Evolutionary conservation across 352 stramenopile species (phyloP).

Genomic region (Saprolegnia parasitica): DNA sequence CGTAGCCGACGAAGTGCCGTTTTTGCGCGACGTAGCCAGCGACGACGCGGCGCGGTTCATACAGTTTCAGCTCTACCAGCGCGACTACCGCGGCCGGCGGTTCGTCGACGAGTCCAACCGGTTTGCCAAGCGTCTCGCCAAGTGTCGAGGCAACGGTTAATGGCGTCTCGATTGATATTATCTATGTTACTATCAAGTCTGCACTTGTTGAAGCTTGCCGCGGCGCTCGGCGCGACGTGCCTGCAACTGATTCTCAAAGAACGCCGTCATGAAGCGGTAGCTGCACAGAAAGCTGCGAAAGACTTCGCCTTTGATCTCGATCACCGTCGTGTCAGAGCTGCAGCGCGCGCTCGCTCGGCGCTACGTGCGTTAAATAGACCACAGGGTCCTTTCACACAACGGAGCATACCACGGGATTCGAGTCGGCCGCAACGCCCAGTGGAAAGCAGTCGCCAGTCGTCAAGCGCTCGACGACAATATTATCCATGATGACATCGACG

Average conservation of each 20-base stretch:
- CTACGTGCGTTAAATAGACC: not conserved
- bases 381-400: not conserved
- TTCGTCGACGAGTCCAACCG: not conserved
- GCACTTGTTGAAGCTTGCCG: not conserved
- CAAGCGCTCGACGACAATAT: slow-evolving; percentile 71
- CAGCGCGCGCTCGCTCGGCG: slow-evolving; percentile 70
- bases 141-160: too few species aligned
- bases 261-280: slow-evolving; percentile 77
- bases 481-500: slow-evolving; percentile 63
- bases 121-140: not conserved
- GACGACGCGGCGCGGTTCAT: slow-evolving; percentile 7
- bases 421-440: slow-evolving; percentile 66
- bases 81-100: not conserved
- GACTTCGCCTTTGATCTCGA: slow-evolving; percentile 75
- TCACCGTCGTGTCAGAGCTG: slow-evolving; percentile 56
- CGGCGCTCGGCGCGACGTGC: slow-evolving; percentile 30
- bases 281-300: slow-evolving; percentile 81
- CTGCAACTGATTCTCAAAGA: slow-evolving; percentile 71
- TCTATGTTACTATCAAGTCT: too few species aligned
- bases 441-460: slow-evolving; percentile 74
- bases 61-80: slow-evolving; percentile 14
- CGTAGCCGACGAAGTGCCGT: not conserved
- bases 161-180: too few species aligned
- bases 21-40: not conserved
- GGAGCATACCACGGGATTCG: slow-evolving; percentile 32